phyloP scores from a whole-genome alignment of 1,284 basidiomycete species.

The Ustilago esculenta region DNA sequence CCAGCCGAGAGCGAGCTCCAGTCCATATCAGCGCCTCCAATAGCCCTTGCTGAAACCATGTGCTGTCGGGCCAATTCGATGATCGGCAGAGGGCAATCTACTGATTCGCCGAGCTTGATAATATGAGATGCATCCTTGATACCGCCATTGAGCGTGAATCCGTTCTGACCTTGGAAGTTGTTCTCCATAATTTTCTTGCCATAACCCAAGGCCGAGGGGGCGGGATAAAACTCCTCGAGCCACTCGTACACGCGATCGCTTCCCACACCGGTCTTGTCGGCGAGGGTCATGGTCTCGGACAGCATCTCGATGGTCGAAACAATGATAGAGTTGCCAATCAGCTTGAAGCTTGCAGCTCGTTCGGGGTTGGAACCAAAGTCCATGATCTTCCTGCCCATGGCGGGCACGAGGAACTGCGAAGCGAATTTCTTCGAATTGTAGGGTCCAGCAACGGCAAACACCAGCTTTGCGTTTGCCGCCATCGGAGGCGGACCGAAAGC shows the following conservation, averaged over 20 bases:
- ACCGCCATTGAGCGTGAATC: slow-evolving; percentile 89
- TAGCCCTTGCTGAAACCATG: slow-evolving; percentile 71
- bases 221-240: slow-evolving; percentile 56
- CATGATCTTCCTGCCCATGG: slow-evolving; percentile 77
- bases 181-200: slow-evolving; percentile 73
- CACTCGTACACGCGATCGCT: slow-evolving; percentile 70
- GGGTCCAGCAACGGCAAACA: slow-evolving; percentile 83
- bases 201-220: slow-evolving; percentile 55
- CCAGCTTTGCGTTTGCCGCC: slow-evolving; percentile 77
- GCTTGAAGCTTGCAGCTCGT: slow-evolving; percentile 78
- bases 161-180: slow-evolving; percentile 78
- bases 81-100: slow-evolving; percentile 81
- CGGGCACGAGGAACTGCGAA: slow-evolving; percentile 77
- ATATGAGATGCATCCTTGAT: slow-evolving; percentile 76
- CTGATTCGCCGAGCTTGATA: slow-evolving; percentile 70
- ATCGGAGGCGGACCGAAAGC: slow-evolving; percentile 74
- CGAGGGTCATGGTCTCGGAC: slow-evolving; percentile 82
- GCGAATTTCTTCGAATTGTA: slow-evolving; percentile 84
- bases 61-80: slow-evolving; percentile 47
- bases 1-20: slow-evolving; percentile 79
- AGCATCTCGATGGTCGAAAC: slow-evolving; percentile 75
- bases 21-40: slow-evolving; percentile 72
- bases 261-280: slow-evolving; percentile 83
- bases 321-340: slow-evolving; percentile 70
- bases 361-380: slow-evolving; percentile 76